phyloP scores from a whole-genome alignment of 1,139 yeast species.

The Debaryomyces robertsiae region DNA sequence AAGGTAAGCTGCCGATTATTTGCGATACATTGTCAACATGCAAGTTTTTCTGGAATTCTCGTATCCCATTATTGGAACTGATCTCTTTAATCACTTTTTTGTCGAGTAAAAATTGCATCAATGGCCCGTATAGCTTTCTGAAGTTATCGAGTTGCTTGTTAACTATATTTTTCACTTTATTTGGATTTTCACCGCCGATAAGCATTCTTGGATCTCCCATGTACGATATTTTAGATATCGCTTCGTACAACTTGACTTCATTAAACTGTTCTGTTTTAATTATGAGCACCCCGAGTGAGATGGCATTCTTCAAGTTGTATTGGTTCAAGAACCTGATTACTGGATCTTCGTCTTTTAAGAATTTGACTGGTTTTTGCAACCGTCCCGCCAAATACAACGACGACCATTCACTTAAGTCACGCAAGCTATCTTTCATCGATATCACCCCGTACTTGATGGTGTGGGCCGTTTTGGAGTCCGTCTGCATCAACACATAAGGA shows the following conservation, averaged over 20 bases:
- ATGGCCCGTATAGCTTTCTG: constrained; percentile 70
- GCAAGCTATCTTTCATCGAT: constrained; percentile 57
- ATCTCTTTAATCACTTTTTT: constrained; percentile 22
- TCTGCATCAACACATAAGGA: constrained; percentile 74
- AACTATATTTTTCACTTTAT: constrained; percentile 84
- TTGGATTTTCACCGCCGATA: constrained; percentile 90
- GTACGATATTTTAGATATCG: constrained; percentile 80
- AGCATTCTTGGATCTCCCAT: constrained; percentile 88
- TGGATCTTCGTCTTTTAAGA: constrained; percentile 59
- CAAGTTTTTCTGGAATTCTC: constrained; percentile 23
- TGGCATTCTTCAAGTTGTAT: constrained; percentile 75
- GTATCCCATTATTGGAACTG: constrained; percentile 13
- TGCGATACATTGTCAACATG: constrained; percentile 25
- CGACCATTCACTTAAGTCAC: constrained; percentile 80
- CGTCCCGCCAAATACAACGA: constrained; percentile 90
- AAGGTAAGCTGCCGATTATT: constrained; percentile 50
- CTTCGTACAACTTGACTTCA: constrained; percentile 69
- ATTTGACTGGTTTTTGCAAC: constrained; percentile 89
- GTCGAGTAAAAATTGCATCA: constrained; percentile 33
- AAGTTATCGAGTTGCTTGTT: constrained; percentile 71
- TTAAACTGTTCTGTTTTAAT: constrained; percentile 40
- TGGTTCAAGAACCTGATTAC: constrained; percentile 68
- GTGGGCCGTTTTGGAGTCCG: constrained; percentile 28
- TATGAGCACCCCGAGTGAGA: constrained; percentile 69
- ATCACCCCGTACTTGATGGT: constrained; percentile 87